These are phyloP conservation scores for Picea mariana DNA, from an alignment of 83 land plant species.

Conservation along the genomic window DNA sequence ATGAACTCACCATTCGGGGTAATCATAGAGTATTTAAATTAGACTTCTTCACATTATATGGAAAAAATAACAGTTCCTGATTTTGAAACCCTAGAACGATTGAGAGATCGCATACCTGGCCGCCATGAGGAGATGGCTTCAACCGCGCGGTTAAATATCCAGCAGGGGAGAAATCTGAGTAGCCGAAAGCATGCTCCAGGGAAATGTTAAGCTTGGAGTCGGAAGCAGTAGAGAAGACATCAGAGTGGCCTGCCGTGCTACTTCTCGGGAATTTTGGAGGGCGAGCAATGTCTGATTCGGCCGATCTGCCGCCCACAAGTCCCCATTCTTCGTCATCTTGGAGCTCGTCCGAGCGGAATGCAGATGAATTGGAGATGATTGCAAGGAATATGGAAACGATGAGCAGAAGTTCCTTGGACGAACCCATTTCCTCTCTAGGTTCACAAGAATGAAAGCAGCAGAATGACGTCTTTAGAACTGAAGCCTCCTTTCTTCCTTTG, in stretches of 20 bases:
- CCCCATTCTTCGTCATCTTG: constrained; percentile 89
- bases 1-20: too few species aligned
- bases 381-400: not conserved
- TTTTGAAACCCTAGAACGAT: too few species aligned
- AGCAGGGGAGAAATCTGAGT: constrained; percentile 67
- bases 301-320: constrained; percentile 30
- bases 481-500: too few species aligned
- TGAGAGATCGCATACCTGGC: constrained; percentile 38
- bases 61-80: too few species aligned
- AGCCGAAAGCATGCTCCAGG: constrained; percentile 75
- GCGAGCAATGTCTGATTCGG: not conserved
- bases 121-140: constrained; percentile 66
- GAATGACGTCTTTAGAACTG: too few species aligned
- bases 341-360: constrained; percentile 86
- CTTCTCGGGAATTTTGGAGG: constrained; percentile 6
- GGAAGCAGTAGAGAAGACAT: constrained; percentile 24
- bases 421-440: too few species aligned
- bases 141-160: constrained; percentile 81
- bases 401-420: too few species aligned
- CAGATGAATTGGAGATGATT: constrained; percentile 17
- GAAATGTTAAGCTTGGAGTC: constrained; percentile 75
- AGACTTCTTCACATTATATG: too few species aligned
- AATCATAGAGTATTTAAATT: too few species aligned
- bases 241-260: constrained; percentile 13
- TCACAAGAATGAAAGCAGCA: too few species aligned